Conservation (phyloP, 2,329 filamentous ascomycete genomes). For the Trichoderma sp. region DNA sequence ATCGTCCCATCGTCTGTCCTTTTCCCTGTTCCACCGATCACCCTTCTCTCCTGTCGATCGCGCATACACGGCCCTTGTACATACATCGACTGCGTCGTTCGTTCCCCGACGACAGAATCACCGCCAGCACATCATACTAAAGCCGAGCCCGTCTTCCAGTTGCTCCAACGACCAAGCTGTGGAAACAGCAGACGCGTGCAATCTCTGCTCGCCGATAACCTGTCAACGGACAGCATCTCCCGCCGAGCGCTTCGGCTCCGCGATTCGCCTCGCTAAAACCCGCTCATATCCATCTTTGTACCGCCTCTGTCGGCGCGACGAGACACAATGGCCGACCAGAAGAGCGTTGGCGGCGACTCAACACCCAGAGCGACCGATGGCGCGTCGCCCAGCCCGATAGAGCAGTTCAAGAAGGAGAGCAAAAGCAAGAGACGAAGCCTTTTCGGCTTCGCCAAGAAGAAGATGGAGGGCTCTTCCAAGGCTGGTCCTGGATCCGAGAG, state of each 20-base stretch:
- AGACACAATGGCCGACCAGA: constrained; percentile 35
- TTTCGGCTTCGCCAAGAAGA: constrained; percentile 66
- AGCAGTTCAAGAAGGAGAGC: constrained; percentile 32
- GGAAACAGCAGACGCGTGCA: constrained; percentile 6
- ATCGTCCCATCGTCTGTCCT: constrained; percentile 4
- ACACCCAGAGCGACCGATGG: constrained; percentile 40
- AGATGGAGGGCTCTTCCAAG: constrained; percentile 48
- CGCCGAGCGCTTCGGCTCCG: not conserved
- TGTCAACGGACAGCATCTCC: not conserved
- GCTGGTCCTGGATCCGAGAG: constrained; percentile 41
- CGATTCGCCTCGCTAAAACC: constrained; percentile 40
- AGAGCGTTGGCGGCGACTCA: constrained; percentile 38
- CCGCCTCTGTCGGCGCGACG: constrained; percentile 27
- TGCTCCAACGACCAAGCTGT: not conserved
- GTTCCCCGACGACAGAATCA: not conserved
- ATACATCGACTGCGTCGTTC: not conserved
- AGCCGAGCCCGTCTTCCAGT: not conserved
- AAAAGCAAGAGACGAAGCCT: constrained; percentile 59
- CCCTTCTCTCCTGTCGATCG: constrained; percentile 26
- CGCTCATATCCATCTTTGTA: constrained; percentile 24
- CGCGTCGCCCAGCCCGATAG: constrained; percentile 36
- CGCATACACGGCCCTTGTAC: constrained; percentile 12
- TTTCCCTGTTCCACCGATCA: constrained; percentile 8
- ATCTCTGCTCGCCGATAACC: constrained; percentile 13
- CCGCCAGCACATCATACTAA: not conserved